Base-by-base conservation (phyloP, 1,284 basidiomycete genomes). In the Pholiota adiposa region DNA sequence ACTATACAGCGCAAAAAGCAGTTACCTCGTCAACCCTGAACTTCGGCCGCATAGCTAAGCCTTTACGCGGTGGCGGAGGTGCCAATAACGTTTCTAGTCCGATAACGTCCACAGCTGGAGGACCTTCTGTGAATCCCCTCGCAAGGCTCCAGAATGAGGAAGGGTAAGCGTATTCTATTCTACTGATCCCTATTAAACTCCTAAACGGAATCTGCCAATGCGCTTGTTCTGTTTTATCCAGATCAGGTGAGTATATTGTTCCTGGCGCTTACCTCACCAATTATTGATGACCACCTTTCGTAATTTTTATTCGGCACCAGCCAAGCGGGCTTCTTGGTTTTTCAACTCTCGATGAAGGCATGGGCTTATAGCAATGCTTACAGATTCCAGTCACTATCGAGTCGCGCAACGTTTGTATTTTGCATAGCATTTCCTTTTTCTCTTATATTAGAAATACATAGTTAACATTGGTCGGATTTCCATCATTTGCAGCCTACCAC, bases 41-140 rank as follows among this genome's bases (percentile, higher is more conserved):
- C 73, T 96, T 96, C 78, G 94, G 94, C 49, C 86, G 97, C 48
- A 98, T 99, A 66, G 97, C 97, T 54, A 98, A 98, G 79, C 97
- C 97, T 12, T 79, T 99, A 62, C 86, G 97, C 65, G 96, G 96
- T 18, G 96, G 95, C 27, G 93, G 93, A 54, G 93, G 92, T 51
- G 83, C 77, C 29, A 77, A 78, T 25, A 62, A 55, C 48, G 48
- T 61, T 25, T 54, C 64, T n/a, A 63, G 54, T 48, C 57, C 64
- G 11, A 54, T 60, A 60, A 67, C 75, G 31, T 75, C 80, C 51
- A 76, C 80, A 51, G 68, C 76, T 46, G 77, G 82, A 60, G 79
- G 73, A 16, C 74, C 80, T 36, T 70, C 71, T 51, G 71, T 73
- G 43, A 92, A 86, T 72, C 85, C 91, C 38, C 72, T 93, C 65